These are phyloP conservation scores for Colletotrichum chlorophyti DNA, from an alignment of 2,329 filamentous ascomycete species.

Conservation along the genomic window DNA sequence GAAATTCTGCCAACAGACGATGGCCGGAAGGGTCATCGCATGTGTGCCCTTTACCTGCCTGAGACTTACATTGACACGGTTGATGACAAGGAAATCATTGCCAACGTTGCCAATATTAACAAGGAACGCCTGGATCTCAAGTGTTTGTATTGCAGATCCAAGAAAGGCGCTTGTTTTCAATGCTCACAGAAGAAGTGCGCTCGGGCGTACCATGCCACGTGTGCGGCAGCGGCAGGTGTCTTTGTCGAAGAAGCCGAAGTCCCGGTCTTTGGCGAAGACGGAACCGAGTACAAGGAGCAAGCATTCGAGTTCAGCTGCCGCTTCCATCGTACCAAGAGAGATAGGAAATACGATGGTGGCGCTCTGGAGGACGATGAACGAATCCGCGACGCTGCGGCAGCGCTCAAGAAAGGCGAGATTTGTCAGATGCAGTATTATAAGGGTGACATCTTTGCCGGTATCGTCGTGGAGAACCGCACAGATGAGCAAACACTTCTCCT, in stretches of 20 bases:
- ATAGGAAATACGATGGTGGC: slow-evolving; percentile 75
- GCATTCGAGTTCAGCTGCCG: slow-evolving; percentile 94
- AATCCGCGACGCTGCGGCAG: slow-evolving; percentile 71
- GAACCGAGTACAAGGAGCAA: slow-evolving; percentile 89
- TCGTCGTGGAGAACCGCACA: slow-evolving; percentile 82
- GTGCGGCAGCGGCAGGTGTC: slow-evolving; percentile 89
- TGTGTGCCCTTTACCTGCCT: slow-evolving; percentile 89
- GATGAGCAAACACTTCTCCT: slow-evolving; percentile 80
- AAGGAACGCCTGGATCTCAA: slow-evolving; percentile 90
- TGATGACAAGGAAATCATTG: slow-evolving; percentile 75
- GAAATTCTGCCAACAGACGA: slow-evolving; percentile 88
- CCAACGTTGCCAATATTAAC: slow-evolving; percentile 80
- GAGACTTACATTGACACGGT: slow-evolving; percentile 85
- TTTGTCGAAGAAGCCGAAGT: slow-evolving; percentile 88
- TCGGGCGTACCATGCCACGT: slow-evolving; percentile 92
- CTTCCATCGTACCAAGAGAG: slow-evolving; percentile 88
- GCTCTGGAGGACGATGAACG: slow-evolving; percentile 73
- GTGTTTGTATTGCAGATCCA: slow-evolving; percentile 93
- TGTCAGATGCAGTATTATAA: slow-evolving; percentile 86
- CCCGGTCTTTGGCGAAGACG: slow-evolving; percentile 87
- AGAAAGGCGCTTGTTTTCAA: slow-evolving; percentile 95
- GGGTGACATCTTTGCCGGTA: slow-evolving; percentile 89
- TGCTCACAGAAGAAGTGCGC: slow-evolving; percentile 95
- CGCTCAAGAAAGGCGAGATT: slow-evolving; percentile 74
- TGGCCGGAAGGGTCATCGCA: slow-evolving; percentile 83